Base-by-base conservation (phyloP, 2,329 filamentous ascomycete genomes). In the Phialophora verrucosa region DNA sequence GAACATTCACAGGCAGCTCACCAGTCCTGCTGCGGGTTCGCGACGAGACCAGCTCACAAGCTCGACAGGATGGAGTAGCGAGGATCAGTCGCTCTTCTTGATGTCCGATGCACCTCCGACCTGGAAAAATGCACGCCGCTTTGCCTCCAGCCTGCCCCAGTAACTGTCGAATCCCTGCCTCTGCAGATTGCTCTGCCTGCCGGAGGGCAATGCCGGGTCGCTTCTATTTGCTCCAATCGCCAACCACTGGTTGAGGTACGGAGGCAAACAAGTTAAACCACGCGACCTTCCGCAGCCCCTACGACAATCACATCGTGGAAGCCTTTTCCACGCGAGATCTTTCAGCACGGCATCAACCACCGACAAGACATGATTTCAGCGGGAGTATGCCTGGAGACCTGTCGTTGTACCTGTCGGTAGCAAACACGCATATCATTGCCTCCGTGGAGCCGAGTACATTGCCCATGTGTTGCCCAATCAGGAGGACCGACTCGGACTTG, bases 211-310 rank as follows among this genome's bases (percentile, higher is more conserved):
- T 31, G 59, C 66, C 66, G 65, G 38, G 59, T 63, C 54, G 25
- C 27, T 38, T 58, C 20, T 53, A 63, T 65, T 68, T 68, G 66
- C 59, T 65, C 56, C 20, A 62, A 25, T 14, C 44, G 32, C 32
- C 35, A 50, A 47, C 50, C 57, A 62, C 56, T 51, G 56, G 60
- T 47, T 49, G 56, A 62, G 17, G n/a, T 12, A 58, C 55, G 55
- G 49, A 53, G 55, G 49, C 53, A 51, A 55, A 47, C 49, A 61
- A 54, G 6, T 31, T 53, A 53, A n/a, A 49, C 58, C 38, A 29
- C 42, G 59, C n/a, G n/a, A 50, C 20, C 27, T n/a, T 44, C 60
- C 23, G 38, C n/a, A 56, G 20, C 31, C 29, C 12, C 38, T 14
- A 38, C 27, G 27, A 31, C 31, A 61, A 51, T 35, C 60, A 27